These are phyloP conservation scores for Esteya vermicola DNA, from an alignment of 2,329 filamentous ascomycete species.

Conservation along the genomic window DNA sequence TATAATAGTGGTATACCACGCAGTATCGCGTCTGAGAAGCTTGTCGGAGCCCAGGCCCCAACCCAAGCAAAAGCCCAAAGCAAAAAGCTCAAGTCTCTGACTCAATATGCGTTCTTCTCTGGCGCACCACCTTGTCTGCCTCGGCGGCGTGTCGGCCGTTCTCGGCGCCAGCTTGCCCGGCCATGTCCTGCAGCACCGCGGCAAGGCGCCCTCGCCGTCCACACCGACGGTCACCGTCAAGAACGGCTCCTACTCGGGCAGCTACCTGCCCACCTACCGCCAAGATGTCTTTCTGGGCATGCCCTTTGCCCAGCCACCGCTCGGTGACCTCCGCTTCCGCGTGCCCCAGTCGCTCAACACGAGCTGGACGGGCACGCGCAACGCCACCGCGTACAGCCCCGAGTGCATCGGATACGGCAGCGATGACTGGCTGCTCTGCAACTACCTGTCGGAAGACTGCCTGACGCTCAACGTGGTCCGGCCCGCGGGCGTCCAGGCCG, in stretches of 20 bases:
- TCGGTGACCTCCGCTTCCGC: constrained; percentile 15
- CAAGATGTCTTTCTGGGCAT: constrained; percentile 41
- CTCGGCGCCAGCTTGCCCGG: no score
- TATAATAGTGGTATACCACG: no score
- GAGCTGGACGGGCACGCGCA: constrained; percentile 23
- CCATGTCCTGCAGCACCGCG: no score
- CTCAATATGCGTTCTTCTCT: no score
- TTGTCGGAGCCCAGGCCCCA: no score
- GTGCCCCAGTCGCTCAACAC: constrained; percentile 18
- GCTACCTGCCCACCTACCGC: constrained; percentile 13
- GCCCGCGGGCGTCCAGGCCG: neutral
- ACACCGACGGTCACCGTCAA: neutral
- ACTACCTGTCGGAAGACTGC: constrained; percentile 5
- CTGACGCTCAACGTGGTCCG: constrained; percentile 4
- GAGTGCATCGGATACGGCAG: constrained; percentile 32
- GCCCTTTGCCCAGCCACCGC: constrained; percentile 33
- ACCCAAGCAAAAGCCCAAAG: no score
- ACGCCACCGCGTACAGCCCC: constrained; percentile 28
- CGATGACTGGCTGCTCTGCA: constrained; percentile 5
- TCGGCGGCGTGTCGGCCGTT: no score
- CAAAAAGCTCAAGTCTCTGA: no score
- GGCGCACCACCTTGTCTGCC: no score
- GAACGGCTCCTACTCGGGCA: neutral
- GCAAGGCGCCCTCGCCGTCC: no score
- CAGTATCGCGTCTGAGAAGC: no score